These are phyloP conservation scores for Tritrichomonas musculus DNA, from an alignment of 208 protist species.

Conservation along the genomic window DNA sequence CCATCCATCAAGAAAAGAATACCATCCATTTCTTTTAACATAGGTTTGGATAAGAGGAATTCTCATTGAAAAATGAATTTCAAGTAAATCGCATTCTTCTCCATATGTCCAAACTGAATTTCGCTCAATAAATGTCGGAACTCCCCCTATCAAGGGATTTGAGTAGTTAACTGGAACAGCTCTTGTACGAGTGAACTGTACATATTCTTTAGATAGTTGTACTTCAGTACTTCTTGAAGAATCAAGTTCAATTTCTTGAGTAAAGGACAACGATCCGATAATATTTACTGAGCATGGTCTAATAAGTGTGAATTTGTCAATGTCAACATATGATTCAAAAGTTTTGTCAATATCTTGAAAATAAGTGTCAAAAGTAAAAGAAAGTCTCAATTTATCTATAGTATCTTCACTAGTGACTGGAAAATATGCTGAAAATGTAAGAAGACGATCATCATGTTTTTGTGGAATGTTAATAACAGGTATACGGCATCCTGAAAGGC, in stretches of 20 bases:
- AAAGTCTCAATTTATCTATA: background rate
- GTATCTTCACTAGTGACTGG: background rate
- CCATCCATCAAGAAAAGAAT: background rate
- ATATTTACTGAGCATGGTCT: background rate
- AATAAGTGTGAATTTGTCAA: background rate
- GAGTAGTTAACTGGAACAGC: background rate
- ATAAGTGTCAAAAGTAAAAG: background rate
- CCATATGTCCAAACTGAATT: background rate
- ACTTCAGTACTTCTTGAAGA: background rate
- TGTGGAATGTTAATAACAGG: background rate
- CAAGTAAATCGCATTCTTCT: background rate
- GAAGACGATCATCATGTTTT: background rate
- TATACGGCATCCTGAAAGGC: background rate
- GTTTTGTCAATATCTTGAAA: background rate
- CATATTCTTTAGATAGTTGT: background rate
- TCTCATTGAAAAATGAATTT: background rate
- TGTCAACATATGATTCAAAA: background rate
- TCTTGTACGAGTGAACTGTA: background rate
- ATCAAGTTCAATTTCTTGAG: background rate
- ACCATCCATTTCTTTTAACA: background rate
- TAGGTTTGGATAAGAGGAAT: background rate
- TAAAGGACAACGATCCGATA: background rate
- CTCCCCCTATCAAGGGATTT: background rate
- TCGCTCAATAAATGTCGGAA: background rate
- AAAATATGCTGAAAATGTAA: background rate